Evolutionary conservation across 306 rosid genomes (phyloP).

Genomic region (Ceratonia siliqua): DNA sequence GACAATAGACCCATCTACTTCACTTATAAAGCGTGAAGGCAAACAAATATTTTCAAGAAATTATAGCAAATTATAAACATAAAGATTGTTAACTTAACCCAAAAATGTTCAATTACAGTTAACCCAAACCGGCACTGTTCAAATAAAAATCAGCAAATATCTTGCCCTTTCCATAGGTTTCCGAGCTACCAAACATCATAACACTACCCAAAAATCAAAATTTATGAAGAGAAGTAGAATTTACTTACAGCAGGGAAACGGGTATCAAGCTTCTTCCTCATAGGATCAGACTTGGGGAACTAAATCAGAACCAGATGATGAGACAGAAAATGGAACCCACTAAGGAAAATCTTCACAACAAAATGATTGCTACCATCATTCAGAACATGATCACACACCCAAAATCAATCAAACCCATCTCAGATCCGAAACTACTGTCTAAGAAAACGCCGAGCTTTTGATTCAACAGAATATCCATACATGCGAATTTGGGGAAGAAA

Average conservation of each 20-base stretch:
- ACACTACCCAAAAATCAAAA: background rate
- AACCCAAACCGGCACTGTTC: background rate
- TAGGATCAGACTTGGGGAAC: slow-evolving; percentile 51
- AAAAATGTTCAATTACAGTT: slow-evolving; percentile 8
- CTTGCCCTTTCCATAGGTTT: slow-evolving; percentile 7
- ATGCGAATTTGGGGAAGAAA: slow-evolving; percentile 39
- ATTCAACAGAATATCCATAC: slow-evolving; percentile 34
- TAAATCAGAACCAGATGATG: slow-evolving; percentile 2
- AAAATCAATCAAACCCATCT: slow-evolving; percentile 46
- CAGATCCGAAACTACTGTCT: slow-evolving; percentile 61
- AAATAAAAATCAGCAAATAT: background rate
- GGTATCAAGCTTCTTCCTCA: slow-evolving; percentile 98
- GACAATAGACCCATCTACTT: background rate
- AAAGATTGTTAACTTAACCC: slow-evolving; percentile 2
- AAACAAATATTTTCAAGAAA: background rate
- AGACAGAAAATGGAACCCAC: slow-evolving; percentile 20
- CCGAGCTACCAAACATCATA: slow-evolving; percentile 18
- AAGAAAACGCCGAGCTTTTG: slow-evolving; percentile 26
- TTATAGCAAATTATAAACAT: background rate
- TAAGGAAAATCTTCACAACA: slow-evolving; percentile 32
- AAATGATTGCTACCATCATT: slow-evolving; percentile 33
- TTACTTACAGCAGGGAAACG: slow-evolving; percentile 94
- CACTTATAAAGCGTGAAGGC: background rate
- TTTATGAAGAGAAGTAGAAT: background rate
- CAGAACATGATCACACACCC: slow-evolving; percentile 1